Conservation (phyloP, 2,329 filamentous ascomycete species). For the Fusarium udum region DNA sequence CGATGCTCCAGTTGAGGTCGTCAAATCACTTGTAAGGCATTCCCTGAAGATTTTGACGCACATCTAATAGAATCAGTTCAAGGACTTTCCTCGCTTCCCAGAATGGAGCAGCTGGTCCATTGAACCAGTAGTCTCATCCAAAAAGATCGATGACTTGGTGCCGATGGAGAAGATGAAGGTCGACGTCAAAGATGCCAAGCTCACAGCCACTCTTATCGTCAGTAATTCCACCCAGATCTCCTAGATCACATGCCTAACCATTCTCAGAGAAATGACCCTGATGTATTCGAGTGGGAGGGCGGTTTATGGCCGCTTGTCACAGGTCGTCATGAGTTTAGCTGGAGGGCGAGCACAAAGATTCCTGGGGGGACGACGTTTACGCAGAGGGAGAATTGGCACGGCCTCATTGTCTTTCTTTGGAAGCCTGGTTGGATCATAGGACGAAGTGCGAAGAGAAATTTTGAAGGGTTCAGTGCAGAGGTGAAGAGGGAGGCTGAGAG, state of each 20-base stretch:
- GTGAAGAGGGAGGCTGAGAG: constrained; percentile 12
- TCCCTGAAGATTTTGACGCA: rapidly evolving
- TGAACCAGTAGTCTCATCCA: background rate
- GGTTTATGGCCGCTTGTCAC: constrained; percentile 1
- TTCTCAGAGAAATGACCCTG: background rate
- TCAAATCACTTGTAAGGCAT: background rate
- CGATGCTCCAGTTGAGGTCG: background rate
- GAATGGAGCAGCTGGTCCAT: constrained; percentile 18
- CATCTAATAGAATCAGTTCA: background rate
- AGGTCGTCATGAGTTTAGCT: constrained; percentile 10
- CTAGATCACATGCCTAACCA: background rate
- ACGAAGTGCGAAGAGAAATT: background rate
- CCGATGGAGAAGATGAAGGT: constrained; percentile 6
- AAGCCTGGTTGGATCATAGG: background rate
- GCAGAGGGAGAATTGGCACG: constrained; percentile 2
- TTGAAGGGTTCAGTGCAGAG: background rate
- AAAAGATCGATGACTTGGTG: background rate
- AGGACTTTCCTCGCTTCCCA: background rate
- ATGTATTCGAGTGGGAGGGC: background rate
- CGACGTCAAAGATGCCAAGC: background rate
- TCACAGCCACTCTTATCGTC: background rate
- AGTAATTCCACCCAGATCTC: rapidly evolving
- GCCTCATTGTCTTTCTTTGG: constrained; percentile 7
- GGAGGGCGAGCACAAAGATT: constrained; percentile 8
- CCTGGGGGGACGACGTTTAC: background rate